Percentiles rank a stretch among this genome's conserved stretches.
Evolutionary conservation across 2,329 filamentous ascomycete species (phyloP).

Genomic region (Aspergillus pseudonomiae): DNA sequence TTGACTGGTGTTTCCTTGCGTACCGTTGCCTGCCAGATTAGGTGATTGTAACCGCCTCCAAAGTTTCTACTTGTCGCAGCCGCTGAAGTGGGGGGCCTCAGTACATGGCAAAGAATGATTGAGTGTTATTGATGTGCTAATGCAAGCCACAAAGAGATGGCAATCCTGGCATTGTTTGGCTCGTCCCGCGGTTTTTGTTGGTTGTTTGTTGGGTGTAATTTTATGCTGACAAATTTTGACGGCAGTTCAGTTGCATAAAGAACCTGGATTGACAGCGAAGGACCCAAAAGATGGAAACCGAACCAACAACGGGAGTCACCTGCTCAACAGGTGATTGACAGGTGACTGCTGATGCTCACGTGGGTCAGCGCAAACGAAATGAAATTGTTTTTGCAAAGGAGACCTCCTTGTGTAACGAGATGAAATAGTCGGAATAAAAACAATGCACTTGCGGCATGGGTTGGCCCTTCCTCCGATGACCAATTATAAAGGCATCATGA

Average conservation of each 20-base stretch:
- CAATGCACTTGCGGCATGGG: neutral
- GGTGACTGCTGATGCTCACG: neutral
- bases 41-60: neutral
- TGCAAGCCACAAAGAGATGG: neutral
- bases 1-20: neutral
- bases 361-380: neutral
- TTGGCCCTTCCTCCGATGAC: neutral
- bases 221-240: neutral
- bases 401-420: neutral
- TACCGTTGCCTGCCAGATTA: neutral
- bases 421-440: neutral
- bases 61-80: neutral
- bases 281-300: neutral
- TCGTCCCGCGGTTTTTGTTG: neutral
- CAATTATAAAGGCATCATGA: neutral
- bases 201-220: neutral
- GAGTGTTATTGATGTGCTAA: neutral
- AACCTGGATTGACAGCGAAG: neutral
- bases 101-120: constrained; percentile 2
- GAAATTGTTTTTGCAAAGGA: neutral
- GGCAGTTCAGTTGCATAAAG: neutral
- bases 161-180: neutral
- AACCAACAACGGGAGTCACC: neutral
- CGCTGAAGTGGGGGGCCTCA: neutral
- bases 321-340: no score